phyloP scores from a whole-genome alignment of 2,329 filamentous ascomycete species.

The Peltaster fructicola region DNA sequence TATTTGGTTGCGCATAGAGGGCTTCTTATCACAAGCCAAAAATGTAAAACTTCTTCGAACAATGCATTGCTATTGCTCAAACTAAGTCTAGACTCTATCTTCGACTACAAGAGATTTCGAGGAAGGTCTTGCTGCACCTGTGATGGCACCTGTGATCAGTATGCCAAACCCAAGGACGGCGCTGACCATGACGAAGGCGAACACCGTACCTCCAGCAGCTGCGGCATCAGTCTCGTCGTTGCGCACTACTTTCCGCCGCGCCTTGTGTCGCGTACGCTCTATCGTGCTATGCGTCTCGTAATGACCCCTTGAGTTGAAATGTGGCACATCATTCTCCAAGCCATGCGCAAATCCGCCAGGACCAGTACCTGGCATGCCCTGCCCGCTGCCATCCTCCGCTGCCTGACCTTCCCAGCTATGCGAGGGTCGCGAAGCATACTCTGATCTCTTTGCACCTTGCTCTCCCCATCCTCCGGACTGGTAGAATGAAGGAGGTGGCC shows the following conservation, averaged over 20 bases:
- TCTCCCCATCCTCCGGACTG: slow-evolving; percentile 60
- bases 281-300: slow-evolving; percentile 53
- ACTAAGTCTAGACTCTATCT: too few species aligned
- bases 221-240: too few species aligned
- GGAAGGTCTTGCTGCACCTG: too few species aligned
- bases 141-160: too few species aligned
- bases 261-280: slow-evolving; percentile 10
- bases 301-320: slow-evolving; percentile 64
- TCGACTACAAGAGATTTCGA: too few species aligned
- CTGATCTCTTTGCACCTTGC: slow-evolving; percentile 40
- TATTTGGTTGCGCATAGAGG: too few species aligned
- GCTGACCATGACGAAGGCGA: too few species aligned
- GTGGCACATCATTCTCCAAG: slow-evolving; percentile 40
- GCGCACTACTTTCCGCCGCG: slow-evolving; percentile 8
- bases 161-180: too few species aligned
- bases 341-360: slow-evolving; percentile 42
- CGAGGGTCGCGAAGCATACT: slow-evolving; percentile 20
- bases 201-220: too few species aligned
- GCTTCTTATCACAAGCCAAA: too few species aligned
- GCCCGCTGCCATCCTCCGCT: slow-evolving; percentile 6
- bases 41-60: too few species aligned
- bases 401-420: slow-evolving; percentile 11
- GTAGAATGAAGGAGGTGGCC: slow-evolving; percentile 82
- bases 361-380: slow-evolving; percentile 16
- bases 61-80: too few species aligned